These are phyloP conservation scores for Diaporthe sp. DNA, from an alignment of 2,329 filamentous ascomycete genomes.

Conservation along the genomic window DNA sequence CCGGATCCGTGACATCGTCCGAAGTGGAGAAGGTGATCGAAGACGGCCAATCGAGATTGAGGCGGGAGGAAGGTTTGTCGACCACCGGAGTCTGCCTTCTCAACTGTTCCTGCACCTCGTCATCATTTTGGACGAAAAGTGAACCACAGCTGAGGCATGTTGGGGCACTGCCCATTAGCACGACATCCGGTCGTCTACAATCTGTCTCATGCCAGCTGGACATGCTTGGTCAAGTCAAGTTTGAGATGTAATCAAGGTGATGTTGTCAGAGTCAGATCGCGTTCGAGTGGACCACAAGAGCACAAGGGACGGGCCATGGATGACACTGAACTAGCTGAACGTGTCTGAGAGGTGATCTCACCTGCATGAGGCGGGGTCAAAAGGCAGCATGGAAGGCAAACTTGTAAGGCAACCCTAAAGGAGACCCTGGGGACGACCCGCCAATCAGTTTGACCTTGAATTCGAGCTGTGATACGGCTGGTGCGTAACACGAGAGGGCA, in stretches of 20 bases:
- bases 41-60: conserved; percentile 5
- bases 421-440: no score
- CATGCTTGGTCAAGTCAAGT: neutral
- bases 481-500: no score
- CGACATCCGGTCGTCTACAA: conserved; percentile 4
- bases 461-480: no score
- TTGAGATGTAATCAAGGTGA: neutral
- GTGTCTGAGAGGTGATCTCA: neutral
- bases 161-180: neutral
- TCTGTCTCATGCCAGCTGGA: neutral
- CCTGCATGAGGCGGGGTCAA: neutral
- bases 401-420: no score
- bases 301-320: no score
- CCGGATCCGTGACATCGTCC: neutral
- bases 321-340: no score
- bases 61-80: neutral
- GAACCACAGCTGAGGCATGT: conserved; percentile 5
- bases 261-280: neutral
- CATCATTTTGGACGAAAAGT: neutral
- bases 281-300: neutral
- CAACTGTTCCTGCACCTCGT: neutral
- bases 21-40: neutral
- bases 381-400: neutral
- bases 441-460: no score
- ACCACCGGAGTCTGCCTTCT: neutral